phyloP scores from a whole-genome alignment of 2,329 filamentous ascomycete species.

The Aspergillus piperis region DNA sequence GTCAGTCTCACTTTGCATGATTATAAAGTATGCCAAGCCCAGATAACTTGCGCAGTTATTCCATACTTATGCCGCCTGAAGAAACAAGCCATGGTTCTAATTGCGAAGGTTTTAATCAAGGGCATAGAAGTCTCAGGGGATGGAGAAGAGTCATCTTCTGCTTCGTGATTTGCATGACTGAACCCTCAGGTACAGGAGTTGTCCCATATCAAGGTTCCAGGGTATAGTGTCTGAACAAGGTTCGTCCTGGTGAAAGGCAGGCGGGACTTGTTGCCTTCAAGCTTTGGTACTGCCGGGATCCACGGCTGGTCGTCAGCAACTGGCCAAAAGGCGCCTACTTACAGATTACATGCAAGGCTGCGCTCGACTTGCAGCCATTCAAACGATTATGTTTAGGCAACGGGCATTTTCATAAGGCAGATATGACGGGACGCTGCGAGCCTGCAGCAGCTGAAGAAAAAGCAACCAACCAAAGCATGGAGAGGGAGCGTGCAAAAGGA shows the following conservation, averaged over 20 bases:
- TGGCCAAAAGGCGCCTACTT: not conserved
- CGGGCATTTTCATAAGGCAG: not conserved
- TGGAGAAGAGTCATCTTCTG: not conserved
- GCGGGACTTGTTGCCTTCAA: conserved; percentile 11
- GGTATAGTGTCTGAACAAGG: not conserved
- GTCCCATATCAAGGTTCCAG: not conserved
- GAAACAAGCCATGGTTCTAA: not conserved
- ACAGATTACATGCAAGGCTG: not conserved
- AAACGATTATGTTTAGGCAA: not conserved
- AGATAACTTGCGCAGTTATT: not conserved
- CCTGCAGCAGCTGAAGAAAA: not conserved
- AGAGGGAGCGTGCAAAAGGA: not conserved
- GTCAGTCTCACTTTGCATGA: not conserved
- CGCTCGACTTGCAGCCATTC: not conserved
- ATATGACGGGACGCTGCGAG: not conserved
- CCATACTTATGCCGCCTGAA: not conserved
- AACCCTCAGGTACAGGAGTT: not conserved
- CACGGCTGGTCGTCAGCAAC: conserved; percentile 7
- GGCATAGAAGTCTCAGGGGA: no score
- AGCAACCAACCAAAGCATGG: not conserved
- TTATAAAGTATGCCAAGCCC: not conserved
- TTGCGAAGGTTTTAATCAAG: no score
- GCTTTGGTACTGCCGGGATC: conserved; percentile 11
- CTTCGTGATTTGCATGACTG: not conserved
- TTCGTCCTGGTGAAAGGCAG: not conserved